Percentiles rank a stretch among this genome's conserved stretches.
phyloP scores from a whole-genome alignment of 2,329 filamentous ascomycete species.

The Corinectria fuckeliana region DNA sequence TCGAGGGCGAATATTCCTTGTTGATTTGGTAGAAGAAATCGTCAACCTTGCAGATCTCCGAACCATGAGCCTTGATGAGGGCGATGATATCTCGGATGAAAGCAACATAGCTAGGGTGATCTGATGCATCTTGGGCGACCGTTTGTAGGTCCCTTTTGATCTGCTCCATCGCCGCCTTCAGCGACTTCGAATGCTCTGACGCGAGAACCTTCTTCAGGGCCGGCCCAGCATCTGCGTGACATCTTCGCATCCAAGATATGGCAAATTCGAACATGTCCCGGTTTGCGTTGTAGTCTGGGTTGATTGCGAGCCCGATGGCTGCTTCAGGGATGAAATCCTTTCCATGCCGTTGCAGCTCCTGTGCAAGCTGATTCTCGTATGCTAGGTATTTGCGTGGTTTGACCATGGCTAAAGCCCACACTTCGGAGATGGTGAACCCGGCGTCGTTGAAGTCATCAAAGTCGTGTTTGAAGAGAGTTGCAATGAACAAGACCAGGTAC shows the following conservation, averaged over 20 bases:
- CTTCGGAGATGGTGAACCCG: slow-evolving; percentile 52
- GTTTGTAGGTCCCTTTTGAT: slow-evolving; percentile 58
- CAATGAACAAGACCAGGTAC: slow-evolving; percentile 59
- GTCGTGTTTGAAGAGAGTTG: slow-evolving; percentile 54
- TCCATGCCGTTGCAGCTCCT: slow-evolving; percentile 50
- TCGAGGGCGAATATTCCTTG: slow-evolving; percentile 61
- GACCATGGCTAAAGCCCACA: slow-evolving; percentile 61
- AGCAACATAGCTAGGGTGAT: slow-evolving; percentile 55
- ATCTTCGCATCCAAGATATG: slow-evolving; percentile 58
- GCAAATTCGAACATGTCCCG: slow-evolving; percentile 56
- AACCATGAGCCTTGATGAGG: slow-evolving; percentile 60
- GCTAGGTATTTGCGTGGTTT: slow-evolving; percentile 55
- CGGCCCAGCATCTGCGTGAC: slow-evolving; percentile 49
- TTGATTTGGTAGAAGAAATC: slow-evolving; percentile 63
- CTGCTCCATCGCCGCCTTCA: slow-evolving; percentile 59
- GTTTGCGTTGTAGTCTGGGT: slow-evolving; percentile 57
- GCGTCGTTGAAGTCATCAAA: slow-evolving; percentile 55
- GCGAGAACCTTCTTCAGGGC: slow-evolving; percentile 46
- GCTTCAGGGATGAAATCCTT: slow-evolving; percentile 53
- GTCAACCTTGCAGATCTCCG: slow-evolving; percentile 61
- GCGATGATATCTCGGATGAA: slow-evolving; percentile 61
- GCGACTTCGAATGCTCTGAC: slow-evolving; percentile 49
- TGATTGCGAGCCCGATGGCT: slow-evolving; percentile 44
- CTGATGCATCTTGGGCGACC: slow-evolving; percentile 43
- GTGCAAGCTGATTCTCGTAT: slow-evolving; percentile 58